These are phyloP conservation scores for Pilaira anomala DNA, from an alignment of 192 early-diverging fungal genomes.

Conservation along the genomic window DNA sequence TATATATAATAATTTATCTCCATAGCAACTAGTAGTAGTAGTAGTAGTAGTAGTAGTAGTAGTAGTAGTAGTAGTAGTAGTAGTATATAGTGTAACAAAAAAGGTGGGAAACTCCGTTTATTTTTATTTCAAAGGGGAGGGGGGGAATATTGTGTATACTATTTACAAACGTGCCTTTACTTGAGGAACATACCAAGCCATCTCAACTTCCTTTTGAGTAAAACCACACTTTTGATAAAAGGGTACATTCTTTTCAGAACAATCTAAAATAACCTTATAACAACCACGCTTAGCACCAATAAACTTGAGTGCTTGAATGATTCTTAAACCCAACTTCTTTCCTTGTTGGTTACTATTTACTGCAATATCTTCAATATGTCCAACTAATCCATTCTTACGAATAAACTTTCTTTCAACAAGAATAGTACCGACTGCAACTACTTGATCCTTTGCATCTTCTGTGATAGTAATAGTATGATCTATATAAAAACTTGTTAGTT, in stretches of 20 bases:
- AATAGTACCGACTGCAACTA: slow-evolving; percentile 79
- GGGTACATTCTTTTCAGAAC: slow-evolving; percentile 72
- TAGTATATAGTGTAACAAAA: no score
- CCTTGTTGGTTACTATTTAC: slow-evolving; percentile 58
- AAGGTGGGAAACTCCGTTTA: no score
- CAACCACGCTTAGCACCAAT: slow-evolving; percentile 78
- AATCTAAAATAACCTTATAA: slow-evolving; percentile 73
- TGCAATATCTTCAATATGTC: slow-evolving; percentile 80
- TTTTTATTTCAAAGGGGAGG: neutral
- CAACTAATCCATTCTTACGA: slow-evolving; percentile 69
- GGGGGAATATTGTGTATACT: neutral
- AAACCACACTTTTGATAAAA: slow-evolving; percentile 90
- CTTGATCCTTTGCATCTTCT: slow-evolving; percentile 51
- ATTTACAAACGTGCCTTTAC: slow-evolving; percentile 22
- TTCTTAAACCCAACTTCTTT: slow-evolving; percentile 54
- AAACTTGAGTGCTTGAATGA: slow-evolving; percentile 81
- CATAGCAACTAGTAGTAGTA: neutral
- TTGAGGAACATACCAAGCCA: slow-evolving; percentile 58
- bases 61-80: no score
- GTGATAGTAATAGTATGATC: slow-evolving; percentile 81
- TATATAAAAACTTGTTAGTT: neutral
- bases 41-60: neutral
- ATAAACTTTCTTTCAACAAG: slow-evolving; percentile 87
- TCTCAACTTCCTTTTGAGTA: slow-evolving; percentile 66
- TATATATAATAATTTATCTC: neutral